phyloP scores from a whole-genome alignment of 2,329 filamentous ascomycete species.

The Sporothrix phasma region DNA sequence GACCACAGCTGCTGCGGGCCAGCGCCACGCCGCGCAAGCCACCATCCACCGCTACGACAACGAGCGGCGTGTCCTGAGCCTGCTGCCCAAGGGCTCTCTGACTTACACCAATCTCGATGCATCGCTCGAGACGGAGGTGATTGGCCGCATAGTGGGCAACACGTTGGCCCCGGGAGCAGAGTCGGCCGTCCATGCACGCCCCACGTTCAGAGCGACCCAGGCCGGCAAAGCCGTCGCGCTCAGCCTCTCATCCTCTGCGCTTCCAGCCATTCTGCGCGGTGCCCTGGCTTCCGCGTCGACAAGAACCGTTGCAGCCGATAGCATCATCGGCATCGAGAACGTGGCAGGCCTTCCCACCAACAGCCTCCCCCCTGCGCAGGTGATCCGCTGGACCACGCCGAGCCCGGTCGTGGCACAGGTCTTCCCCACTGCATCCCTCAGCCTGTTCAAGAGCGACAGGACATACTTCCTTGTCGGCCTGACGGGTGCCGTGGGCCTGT shows the following conservation, averaged over 20 bases:
- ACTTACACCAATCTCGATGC: slow-evolving; percentile 2
- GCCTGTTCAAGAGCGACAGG: slow-evolving; percentile 29
- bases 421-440: slow-evolving; percentile 29
- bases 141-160: slow-evolving; percentile 8
- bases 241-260: slow-evolving; percentile 1
- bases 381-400: slow-evolving; percentile 6
- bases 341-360: neutral
- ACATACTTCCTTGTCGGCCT: slow-evolving; percentile 43
- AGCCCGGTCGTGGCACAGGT: slow-evolving; percentile 11
- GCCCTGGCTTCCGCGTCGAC: neutral
- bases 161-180: neutral
- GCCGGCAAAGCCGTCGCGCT: slow-evolving; percentile 1
- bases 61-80: slow-evolving; percentile 7
- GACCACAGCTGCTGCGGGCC: neutral
- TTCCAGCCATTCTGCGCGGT: neutral
- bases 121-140: slow-evolving; percentile 4
- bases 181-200: neutral
- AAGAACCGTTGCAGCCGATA: neutral
- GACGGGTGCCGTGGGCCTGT: slow-evolving; percentile 42
- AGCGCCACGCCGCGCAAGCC: neutral
- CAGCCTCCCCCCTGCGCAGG: slow-evolving; percentile 4
- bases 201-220: neutral
- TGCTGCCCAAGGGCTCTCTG: slow-evolving; percentile 10
- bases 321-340: slow-evolving; percentile 6
- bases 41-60: slow-evolving; percentile 12